Evolutionary conservation across 441 rosid genomes (phyloP), one percentile per base, ranked within the genome.

Genomic region (Theobroma grandiflorum): DNA sequence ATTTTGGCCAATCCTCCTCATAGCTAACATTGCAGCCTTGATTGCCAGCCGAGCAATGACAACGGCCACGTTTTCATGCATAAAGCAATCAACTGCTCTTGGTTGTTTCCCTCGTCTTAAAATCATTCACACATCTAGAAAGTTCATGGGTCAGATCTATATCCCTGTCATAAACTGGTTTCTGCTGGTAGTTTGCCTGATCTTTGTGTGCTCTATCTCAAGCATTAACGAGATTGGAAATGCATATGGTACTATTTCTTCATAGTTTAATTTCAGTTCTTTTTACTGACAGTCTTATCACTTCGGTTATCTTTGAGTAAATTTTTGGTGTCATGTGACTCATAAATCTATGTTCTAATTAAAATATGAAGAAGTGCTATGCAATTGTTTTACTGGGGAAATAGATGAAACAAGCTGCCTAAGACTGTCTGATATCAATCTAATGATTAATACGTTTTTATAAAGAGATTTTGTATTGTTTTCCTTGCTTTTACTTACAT

Each of bases 121-220:
- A 90, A 95, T 96, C 72, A 87, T 96, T 79, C 99, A 96, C 80
- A 96, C 99, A 33, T 96, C 98, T 72, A 95, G 98, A 80, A 96
- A 96, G 78, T 96, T 95, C 88, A 95, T 96, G 97, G 99, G 99
- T 57, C 98, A 96, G 90, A 95, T 96, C 58, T 96, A 96, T 85
- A 96, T 96, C 86, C 99, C 99, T 20, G 98, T 95, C 84, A 85
- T 96, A 52, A 96, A 96, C 86, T 96, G 99, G 99, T 96, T 96
- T 88, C 84, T 96, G 90, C 93, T 96, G 84, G 98, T 85, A 63
- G 89, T 90, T 67, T 93, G 97, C 85, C 79, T 95, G 89, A 86
- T 91, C 78, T 85, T 95, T 16, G 94, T 96, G 86, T 91, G 91
- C 88, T 86, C 92, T 69, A 91, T 93, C 81, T 81, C 98, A 82